Conservation (phyloP, 805 yeast genomes). For the Starmerella stellata region DNA sequence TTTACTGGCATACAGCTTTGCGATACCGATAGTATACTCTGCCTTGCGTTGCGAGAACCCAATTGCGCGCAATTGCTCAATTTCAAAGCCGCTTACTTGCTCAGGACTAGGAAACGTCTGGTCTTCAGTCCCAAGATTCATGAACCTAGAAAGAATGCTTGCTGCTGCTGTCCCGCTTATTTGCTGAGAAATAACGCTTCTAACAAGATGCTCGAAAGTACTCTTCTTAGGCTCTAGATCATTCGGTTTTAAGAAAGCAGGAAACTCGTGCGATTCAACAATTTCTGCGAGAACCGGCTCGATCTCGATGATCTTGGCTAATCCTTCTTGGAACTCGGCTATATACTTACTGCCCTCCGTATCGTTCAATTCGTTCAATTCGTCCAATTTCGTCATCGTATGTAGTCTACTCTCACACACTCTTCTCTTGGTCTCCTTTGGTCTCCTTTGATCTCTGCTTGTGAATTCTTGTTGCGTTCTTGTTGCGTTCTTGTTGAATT, state of each 20-base stretch:
- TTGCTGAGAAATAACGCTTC: conserved; percentile 23
- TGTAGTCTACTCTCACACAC: too few relatives aligned
- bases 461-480: too few relatives aligned
- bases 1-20: conserved; percentile 19
- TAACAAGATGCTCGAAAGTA: conserved; percentile 16
- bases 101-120: conserved; percentile 34
- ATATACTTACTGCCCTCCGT: too few relatives aligned
- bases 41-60: conserved; percentile 59
- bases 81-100: conserved; percentile 26
- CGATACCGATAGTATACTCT: conserved; percentile 49
- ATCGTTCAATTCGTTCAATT: too few relatives aligned
- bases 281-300: conserved; percentile 14
- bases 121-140: conserved; percentile 17
- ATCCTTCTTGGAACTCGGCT: conserved; percentile 8
- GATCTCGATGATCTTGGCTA: conserved; percentile 11
- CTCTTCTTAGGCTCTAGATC: conserved; percentile 5
- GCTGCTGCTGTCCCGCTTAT: conserved; percentile 54
- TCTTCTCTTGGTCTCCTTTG: too few relatives aligned
- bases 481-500: too few relatives aligned
- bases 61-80: conserved; percentile 36
- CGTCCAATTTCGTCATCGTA: too few relatives aligned
- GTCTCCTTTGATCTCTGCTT: too few relatives aligned
- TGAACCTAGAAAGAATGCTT: conserved; percentile 38
- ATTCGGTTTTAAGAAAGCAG: conserved; percentile 9
- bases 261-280: conserved; percentile 11